Base-by-base conservation (phyloP, 164 flowering plant species). In the Hamamelis virginiana region DNA sequence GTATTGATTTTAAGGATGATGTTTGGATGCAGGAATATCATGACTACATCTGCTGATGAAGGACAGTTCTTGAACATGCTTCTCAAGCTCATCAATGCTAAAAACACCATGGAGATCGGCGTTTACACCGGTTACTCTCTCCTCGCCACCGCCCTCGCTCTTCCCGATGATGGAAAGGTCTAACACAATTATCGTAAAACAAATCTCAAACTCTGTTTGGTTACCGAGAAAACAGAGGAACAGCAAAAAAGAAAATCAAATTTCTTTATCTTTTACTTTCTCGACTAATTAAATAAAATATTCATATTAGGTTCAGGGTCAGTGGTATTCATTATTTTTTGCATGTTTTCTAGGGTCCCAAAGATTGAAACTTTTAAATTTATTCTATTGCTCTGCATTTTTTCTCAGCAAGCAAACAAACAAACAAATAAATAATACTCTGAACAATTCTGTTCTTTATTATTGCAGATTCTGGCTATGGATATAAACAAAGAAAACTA, bases 401-500 rank as follows among this genome's bases (percentile, higher is more conserved):
- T 43, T n/a, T 13, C 50, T 4, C 1, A 27, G 0, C 18, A 45
- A 22, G 19, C 47, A 46, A 11, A 25, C 33, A 19, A 45, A 1
- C 50, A 13, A 5, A 0, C 5, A 33, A 33, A 2, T 33, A 33
- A 33, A 33, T n/a, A 59, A 48, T 9, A 8, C 56, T 5, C 50
- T 47, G 1, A 41, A 63, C 6, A 62, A 53, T 19, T 43, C 9
- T 48, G 0, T 28, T 38, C 1, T 22, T 46, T n/a, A 10, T 22
- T 55, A 12, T 55, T 59, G 70, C 81, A 94, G 97, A 95, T 95
- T 53, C 68, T 92, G 80, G 97, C 99, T 25, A 86, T 95, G 97
- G 99, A 95, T 76, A 86, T 95, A 38, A 92, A 91, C 85, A 77
- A 82, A 56, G 97, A 92, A 66, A 91, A 92, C 64, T 92, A 89